Evolutionary conservation across 768 basidiomycete genomes (phyloP).

Genomic region (Candolleomyces efflorescens): DNA sequence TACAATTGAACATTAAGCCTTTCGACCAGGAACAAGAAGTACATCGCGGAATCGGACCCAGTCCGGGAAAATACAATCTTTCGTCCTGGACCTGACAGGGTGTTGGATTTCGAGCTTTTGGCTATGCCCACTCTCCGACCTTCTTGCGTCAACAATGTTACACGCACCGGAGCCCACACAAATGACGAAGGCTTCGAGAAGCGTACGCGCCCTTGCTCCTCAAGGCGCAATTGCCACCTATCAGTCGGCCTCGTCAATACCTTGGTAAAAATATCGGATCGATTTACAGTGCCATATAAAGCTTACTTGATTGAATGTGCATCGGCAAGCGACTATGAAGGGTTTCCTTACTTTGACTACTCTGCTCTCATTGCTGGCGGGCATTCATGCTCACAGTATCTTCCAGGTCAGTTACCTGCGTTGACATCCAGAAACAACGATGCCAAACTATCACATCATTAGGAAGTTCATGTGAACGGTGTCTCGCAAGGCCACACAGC

Average conservation of each 20-base stretch:
- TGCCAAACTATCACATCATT: neutral
- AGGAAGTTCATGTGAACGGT: slow-evolving; percentile 48
- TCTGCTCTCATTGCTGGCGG: slow-evolving; percentile 24
- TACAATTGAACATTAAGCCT: neutral
- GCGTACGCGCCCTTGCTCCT: neutral
- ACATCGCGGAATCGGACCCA: neutral
- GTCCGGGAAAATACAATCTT: neutral
- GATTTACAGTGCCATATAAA: neutral
- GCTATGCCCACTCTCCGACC: neutral
- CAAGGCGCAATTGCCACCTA: neutral
- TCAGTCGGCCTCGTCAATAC: neutral
- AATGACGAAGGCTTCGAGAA: neutral
- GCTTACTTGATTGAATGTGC: neutral
- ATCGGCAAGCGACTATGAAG: slow-evolving; percentile 19
- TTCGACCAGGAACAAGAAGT: neutral
- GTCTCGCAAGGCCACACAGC: slow-evolving; percentile 34
- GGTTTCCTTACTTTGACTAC: slow-evolving; percentile 17
- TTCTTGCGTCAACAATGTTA: neutral
- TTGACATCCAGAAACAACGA: neutral
- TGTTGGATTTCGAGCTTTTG: neutral
- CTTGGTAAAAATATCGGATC: slow-evolving; percentile 1
- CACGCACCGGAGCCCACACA: neutral
- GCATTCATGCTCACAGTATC: slow-evolving; percentile 45
- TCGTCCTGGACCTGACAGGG: neutral
- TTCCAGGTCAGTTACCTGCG: slow-evolving; percentile 33